Percentiles rank a stretch among this genome's conserved stretches.
These are phyloP conservation scores for Corylus heterophylla DNA, from an alignment of 306 rosid genomes.

Conservation along the genomic window DNA sequence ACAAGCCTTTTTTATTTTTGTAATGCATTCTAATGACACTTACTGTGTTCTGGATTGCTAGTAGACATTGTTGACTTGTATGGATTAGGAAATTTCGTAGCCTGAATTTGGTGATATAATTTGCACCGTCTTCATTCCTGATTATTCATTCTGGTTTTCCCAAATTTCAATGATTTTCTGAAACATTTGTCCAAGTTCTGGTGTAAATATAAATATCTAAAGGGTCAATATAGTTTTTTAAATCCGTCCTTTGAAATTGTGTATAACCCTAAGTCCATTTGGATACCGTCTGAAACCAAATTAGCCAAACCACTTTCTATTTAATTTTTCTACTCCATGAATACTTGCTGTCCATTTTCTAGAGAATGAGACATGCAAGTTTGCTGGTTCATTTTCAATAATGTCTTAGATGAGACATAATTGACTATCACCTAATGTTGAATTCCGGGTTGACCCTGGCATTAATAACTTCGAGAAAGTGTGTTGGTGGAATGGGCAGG, in stretches of 20 bases:
- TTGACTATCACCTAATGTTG: not conserved
- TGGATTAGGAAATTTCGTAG: not conserved
- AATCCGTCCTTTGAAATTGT: not conserved
- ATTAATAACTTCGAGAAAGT: too few species aligned
- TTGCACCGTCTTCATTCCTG: not conserved
- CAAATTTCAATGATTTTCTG: not conserved
- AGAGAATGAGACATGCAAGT: not conserved
- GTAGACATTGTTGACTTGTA: not conserved
- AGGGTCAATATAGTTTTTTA: not conserved
- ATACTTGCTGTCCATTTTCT: not conserved
- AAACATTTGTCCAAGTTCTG: not conserved
- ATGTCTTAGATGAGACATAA: not conserved
- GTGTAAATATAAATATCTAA: too few species aligned
- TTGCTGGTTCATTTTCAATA: not conserved
- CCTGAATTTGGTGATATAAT: not conserved
- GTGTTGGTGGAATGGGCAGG: not conserved
- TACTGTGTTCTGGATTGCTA: too few species aligned
- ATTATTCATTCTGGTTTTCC: not conserved
- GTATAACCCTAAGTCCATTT: not conserved
- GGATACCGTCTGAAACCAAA: not conserved
- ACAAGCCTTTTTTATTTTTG: too few species aligned
- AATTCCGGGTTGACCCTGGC: not conserved
- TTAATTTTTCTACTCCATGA: not conserved
- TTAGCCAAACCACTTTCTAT: not conserved
- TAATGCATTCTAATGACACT: too few species aligned